Base-by-base conservation (phyloP, 129 eudicot genomes). In the Helianthus annuus region DNA sequence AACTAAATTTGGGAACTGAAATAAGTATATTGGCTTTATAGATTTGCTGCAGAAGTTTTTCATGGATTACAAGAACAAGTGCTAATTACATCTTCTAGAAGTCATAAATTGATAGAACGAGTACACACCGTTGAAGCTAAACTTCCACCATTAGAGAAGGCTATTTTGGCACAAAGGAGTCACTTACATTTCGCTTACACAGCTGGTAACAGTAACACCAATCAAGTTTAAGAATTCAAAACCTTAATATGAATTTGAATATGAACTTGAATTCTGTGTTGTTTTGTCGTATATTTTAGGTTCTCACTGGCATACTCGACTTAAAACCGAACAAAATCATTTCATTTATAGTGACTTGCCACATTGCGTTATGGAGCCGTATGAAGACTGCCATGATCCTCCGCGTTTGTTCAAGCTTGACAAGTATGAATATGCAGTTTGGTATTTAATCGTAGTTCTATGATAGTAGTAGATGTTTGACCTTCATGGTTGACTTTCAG, bases 61-160 rank as follows among this genome's bases (percentile, higher is more conserved):
- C 99, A 95, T 85, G 97, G 97, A 16, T 80, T 95, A 77, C 99
- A 95, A 75, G 99, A 91, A 78, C 94, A 95, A 72, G 91, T 95
- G 61, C 72, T 82, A 54, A 53, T 60, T 58, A 91, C 99, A 72
- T 84, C 95, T 68, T 86, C 95, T 17, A 86, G 99, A 86, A 95
- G 99, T 84, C 94, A 83, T 80, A 95, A 88, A 78, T 68, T 95
- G 82, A 73, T 86, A 77, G 84, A 77, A 68, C 97, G 96, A 70
- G 85, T 91, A 53, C 85, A 78, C 66, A 68, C 76, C 16, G 67
- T 95, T 76, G 99, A 95, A 85, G 80, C 88, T 76, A 86, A 96
- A 48, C 84, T 95, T 51, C 88, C 97, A 81, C 93, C 91, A 8
- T 80, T 95, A 67, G 99, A 95, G 79, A 95, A 91, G 85, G 90